Base-by-base conservation (phyloP, 805 yeast genomes). In the Monosporozyma aquatica region DNA sequence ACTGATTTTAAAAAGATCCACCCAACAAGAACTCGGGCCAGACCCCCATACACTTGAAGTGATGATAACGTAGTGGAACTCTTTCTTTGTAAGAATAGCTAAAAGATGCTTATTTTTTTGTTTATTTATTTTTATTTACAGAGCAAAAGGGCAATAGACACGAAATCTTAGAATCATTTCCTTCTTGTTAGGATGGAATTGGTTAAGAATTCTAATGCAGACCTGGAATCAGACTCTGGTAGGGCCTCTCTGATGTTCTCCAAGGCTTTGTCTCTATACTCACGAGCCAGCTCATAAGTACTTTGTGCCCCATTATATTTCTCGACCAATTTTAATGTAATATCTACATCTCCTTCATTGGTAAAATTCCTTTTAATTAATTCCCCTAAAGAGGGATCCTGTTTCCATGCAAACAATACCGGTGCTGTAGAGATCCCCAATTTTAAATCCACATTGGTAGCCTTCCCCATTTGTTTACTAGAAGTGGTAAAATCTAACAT, bases 381-480 rank as follows among this genome's bases (percentile, higher is more conserved):
- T 28, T 76, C 79, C 3, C 97, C 97, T 38, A 92, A 70, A 44
- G 80, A 82, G 0, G 95, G 95, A 54, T 76, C 78, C 54, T 82
- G 76, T 55, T 76, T 79, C 98, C 98, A 92, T 1, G 98, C 97
- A 64, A 74, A 92, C 42, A 92, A 67, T 3, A 90, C 87, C 1
- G 98, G 98, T 0, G 97, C 97, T 0, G 98, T 92, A 1, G 97
- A 97, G 52, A 92, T 72, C 0, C 98, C 98, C 35, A 92, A 70
- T 61, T 89, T 78, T 52, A 92, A 71, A 65, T 92, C 98, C 4
- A 96, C 97, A 53, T 92, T 95, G 7, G 95, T 81, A 2, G 98
- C 97, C 62, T 92, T 92, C 28, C 98, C 98, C 44, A 92, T 67
- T 40, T 84, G 78, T 33, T 76, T 76, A 15, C 86, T 85, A 24